Conservation (phyloP, 257 asterid genomes). For the Solanum peruvianum region DNA sequence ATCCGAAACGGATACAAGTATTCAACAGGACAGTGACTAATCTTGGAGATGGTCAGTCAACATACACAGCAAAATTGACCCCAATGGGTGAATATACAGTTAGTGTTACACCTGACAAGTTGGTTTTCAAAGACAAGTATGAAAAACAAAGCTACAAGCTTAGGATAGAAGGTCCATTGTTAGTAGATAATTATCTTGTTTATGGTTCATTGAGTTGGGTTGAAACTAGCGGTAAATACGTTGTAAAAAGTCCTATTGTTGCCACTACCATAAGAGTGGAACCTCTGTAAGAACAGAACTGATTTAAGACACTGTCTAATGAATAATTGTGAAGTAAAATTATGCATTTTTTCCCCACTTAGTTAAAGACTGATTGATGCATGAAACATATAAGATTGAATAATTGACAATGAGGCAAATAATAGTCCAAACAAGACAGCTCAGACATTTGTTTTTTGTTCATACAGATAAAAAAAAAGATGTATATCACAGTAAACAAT, state of each 20-base stretch:
- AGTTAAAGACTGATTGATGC: neutral
- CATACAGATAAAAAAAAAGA: neutral
- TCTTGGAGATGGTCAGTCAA: slow-evolving; percentile 31
- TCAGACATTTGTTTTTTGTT: neutral
- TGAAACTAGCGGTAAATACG: slow-evolving; percentile 28
- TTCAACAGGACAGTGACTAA: slow-evolving; percentile 57
- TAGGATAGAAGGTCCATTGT: slow-evolving; percentile 26
- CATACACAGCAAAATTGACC: slow-evolving; percentile 24
- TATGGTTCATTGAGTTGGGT: slow-evolving; percentile 53
- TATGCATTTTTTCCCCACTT: neutral
- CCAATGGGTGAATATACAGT: slow-evolving; percentile 24
- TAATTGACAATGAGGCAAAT: neutral
- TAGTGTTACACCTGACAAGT: slow-evolving; percentile 40
- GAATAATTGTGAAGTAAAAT: neutral
- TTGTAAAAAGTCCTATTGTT: slow-evolving; percentile 53
- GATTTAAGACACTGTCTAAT: neutral
- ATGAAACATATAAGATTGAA: neutral
- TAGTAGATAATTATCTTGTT: slow-evolving; percentile 2
- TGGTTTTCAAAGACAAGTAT: slow-evolving; percentile 33
- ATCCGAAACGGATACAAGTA: slow-evolving; percentile 7
- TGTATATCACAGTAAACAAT: neutral
- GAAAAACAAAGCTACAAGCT: slow-evolving; percentile 51
- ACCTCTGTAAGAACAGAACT: neutral
- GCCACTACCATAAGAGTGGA: slow-evolving; percentile 19
- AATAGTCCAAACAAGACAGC: neutral